These are phyloP conservation scores for Camelina sativa DNA, from an alignment of 345 rosid species.

Conservation along the genomic window DNA sequence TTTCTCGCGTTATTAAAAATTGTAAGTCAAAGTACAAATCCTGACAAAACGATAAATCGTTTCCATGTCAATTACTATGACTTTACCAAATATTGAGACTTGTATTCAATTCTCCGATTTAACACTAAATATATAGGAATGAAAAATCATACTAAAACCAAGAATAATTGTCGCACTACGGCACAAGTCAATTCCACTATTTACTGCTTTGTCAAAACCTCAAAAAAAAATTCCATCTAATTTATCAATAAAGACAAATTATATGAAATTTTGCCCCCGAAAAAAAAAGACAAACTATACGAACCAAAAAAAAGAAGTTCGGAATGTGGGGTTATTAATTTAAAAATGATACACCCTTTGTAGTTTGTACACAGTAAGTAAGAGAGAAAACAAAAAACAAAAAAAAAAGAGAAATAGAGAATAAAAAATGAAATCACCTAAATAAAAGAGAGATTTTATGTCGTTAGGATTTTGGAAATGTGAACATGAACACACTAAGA, in stretches of 20 bases:
- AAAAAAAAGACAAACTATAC: conserved; percentile 2
- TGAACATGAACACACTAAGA: no score
- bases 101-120: neutral
- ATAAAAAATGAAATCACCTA: neutral
- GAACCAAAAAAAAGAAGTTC: neutral
- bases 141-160: conserved; percentile 5
- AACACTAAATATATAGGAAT: conserved; percentile 3
- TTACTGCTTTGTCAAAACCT: conserved; percentile 26
- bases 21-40: conserved; percentile 34
- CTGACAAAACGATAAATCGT: conserved; percentile 7
- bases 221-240: neutral
- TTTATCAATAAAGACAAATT: conserved; percentile 8
- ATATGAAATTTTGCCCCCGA: neutral
- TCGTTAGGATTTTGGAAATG: neutral
- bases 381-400: neutral
- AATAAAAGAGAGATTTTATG: neutral
- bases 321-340: conserved; percentile 18
- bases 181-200: conserved; percentile 19
- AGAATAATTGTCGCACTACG: conserved; percentile 43
- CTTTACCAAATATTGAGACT: conserved; percentile 20
- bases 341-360: conserved; percentile 12
- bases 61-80: conserved; percentile 11
- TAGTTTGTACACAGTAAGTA: neutral
- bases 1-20: neutral
- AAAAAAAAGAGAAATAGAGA: neutral